These are phyloP conservation scores for Aspergillus ustus DNA, from an alignment of 2,329 filamentous ascomycete genomes.

Conservation along the genomic window DNA sequence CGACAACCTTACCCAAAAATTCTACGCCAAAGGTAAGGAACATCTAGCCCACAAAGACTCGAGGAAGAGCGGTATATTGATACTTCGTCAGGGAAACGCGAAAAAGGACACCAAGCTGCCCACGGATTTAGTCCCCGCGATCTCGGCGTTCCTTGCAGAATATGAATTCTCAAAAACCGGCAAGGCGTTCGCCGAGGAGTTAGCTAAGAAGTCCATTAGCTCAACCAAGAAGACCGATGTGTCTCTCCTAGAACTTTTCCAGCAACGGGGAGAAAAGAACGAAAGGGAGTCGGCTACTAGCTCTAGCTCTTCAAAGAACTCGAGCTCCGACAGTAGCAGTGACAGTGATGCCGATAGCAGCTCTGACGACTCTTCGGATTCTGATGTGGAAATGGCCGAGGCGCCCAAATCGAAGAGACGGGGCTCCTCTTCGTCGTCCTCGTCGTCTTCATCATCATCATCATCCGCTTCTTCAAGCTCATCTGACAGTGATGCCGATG, in stretches of 20 bases:
- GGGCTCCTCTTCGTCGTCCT: constrained; percentile 34
- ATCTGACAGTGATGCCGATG: constrained; percentile 57
- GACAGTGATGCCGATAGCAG: constrained; percentile 33
- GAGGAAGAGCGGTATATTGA: constrained; percentile 13
- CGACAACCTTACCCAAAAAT: constrained; percentile 28
- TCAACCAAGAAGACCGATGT: constrained; percentile 30
- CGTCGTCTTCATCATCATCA: constrained; percentile 34
- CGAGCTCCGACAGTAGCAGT: constrained; percentile 16
- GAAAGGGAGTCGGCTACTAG: constrained; percentile 23
- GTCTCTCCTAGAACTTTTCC: constrained; percentile 48
- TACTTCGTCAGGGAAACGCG: constrained; percentile 10
- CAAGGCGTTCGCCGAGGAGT: constrained; percentile 67
- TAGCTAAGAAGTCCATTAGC: constrained; percentile 39
- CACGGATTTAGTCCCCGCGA: constrained; percentile 66
- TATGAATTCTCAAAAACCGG: constrained; percentile 68
- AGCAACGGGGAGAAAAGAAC: constrained; percentile 31
- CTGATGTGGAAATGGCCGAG: constrained; percentile 50
- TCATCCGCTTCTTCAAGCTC: constrained; percentile 39
- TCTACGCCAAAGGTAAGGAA: constrained; percentile 30
- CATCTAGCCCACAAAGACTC: neutral
- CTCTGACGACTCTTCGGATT: constrained; percentile 43
- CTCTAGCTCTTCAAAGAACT: constrained; percentile 22
- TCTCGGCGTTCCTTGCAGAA: constrained; percentile 69
- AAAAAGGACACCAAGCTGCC: constrained; percentile 47
- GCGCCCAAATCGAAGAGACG: constrained; percentile 40